Percentiles rank a stretch among this genome's conserved stretches.
These are phyloP conservation scores for Termitomyces sp. DNA, from an alignment of 768 basidiomycete genomes.

Conservation along the genomic window DNA sequence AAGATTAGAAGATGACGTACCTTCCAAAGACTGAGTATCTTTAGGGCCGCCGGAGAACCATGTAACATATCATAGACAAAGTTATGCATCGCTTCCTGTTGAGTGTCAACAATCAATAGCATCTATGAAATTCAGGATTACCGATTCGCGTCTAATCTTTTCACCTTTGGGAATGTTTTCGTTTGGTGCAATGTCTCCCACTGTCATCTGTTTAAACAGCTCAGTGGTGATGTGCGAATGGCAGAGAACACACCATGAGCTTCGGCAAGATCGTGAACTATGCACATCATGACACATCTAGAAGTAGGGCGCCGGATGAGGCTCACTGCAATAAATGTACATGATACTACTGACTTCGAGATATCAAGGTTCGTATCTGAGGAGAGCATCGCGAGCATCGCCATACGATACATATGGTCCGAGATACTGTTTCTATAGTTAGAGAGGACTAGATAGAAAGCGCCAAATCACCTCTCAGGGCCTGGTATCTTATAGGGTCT, in stretches of 20 bases:
- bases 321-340: too few relatives aligned
- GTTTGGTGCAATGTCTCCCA: slow-evolving; percentile 90
- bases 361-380: slow-evolving; percentile 70
- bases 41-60: slow-evolving; percentile 56
- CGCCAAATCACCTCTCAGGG: slow-evolving; percentile 65
- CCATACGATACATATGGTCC: slow-evolving; percentile 98
- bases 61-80: slow-evolving; percentile 91
- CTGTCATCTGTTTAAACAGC: slow-evolving; percentile 27
- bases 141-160: slow-evolving; percentile 73
- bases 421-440: slow-evolving; percentile 58
- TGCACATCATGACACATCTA: slow-evolving; percentile 82
- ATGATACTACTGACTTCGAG: slow-evolving; percentile 47
- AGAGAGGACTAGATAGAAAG: not conserved
- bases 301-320: not conserved
- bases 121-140: slow-evolving; percentile 13
- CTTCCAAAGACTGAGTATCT: slow-evolving; percentile 68
- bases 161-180: slow-evolving; percentile 81
- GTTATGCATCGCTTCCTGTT: slow-evolving; percentile 83
- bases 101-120: not conserved
- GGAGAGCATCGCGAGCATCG: slow-evolving; percentile 84
- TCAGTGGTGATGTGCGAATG: not conserved
- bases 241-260: slow-evolving; percentile 61
- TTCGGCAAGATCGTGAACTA: slow-evolving; percentile 95
- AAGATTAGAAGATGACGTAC: slow-evolving; percentile 25
- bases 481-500: slow-evolving; percentile 53